Conservation (phyloP, 257 asterid genomes). For the Plantago elongata region DNA sequence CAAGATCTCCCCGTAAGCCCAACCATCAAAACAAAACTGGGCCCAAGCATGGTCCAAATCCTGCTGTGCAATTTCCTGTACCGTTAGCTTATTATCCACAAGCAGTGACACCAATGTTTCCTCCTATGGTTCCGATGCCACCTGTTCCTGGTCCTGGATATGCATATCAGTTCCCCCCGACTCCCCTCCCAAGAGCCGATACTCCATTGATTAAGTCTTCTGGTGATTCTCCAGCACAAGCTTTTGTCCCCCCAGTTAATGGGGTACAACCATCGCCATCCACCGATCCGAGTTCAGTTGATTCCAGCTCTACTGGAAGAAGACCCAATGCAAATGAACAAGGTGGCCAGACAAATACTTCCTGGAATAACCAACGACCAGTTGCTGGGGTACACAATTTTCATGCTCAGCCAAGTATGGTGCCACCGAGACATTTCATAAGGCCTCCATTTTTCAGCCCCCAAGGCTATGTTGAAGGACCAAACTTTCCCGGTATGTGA, state of each 20-base stretch:
- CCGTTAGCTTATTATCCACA: conserved; percentile 50
- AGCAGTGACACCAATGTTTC: conserved; percentile 45
- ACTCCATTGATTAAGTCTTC: conserved; percentile 37
- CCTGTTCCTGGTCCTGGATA: conserved; percentile 53
- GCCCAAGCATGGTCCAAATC: conserved; percentile 59
- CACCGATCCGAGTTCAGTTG: conserved; percentile 37
- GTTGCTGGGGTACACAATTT: conserved; percentile 39
- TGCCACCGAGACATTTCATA: conserved; percentile 59
- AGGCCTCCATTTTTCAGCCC: conserved; percentile 53
- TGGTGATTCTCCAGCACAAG: conserved; percentile 41
- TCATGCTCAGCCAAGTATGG: conserved; percentile 50
- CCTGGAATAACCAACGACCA: conserved; percentile 50
- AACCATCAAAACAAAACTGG: conserved; percentile 49
- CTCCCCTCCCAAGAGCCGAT: conserved; percentile 45
- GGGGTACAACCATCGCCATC: conserved; percentile 46
- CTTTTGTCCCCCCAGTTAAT: conserved; percentile 44
- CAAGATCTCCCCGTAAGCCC: conserved; percentile 51
- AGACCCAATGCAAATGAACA: conserved; percentile 47
- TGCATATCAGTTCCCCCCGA: conserved; percentile 43
- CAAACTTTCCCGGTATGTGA: conserved; percentile 50
- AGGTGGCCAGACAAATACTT: conserved; percentile 34
- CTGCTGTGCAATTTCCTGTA: conserved; percentile 48
- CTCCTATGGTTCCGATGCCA: conserved; percentile 47
- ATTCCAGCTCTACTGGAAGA: conserved; percentile 46
- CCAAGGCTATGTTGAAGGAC: conserved; percentile 53